Percentiles rank a stretch among this genome's conserved stretches.
phyloP scores from a whole-genome alignment of 2,329 filamentous ascomycete species.

The Sporothrix curviconia region DNA sequence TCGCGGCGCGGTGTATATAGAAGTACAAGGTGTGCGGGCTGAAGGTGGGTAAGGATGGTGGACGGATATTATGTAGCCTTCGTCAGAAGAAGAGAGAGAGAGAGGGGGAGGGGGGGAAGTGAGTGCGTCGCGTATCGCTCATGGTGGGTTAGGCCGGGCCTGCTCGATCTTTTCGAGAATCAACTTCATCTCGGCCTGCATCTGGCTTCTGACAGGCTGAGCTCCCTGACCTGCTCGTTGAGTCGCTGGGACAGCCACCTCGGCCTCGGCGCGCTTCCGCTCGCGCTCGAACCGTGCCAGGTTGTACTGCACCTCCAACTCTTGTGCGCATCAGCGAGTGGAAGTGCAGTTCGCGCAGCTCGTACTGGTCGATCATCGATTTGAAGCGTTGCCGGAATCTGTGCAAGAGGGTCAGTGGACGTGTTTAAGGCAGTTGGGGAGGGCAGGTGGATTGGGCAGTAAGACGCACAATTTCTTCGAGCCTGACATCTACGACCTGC shows the following conservation, averaged over 20 bases:
- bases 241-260: conserved; percentile 76
- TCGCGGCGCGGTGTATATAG: too few relatives aligned
- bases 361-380: conserved; percentile 93
- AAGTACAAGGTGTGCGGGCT: too few relatives aligned
- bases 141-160: conserved; percentile 53
- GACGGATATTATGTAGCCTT: too few relatives aligned
- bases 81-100: not conserved
- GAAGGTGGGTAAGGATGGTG: too few relatives aligned
- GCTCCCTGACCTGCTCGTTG: conserved; percentile 86
- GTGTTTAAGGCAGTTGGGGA: not conserved
- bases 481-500: conserved; percentile 74
- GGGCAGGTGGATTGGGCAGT: not conserved
- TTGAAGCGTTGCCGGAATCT: conserved; percentile 85
- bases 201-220: conserved; percentile 89
- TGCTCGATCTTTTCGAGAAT: conserved; percentile 99
- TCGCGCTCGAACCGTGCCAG: conserved; percentile 84
- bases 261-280: conserved; percentile 78
- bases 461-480: conserved; percentile 75
- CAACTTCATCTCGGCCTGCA: conserved; percentile 91
- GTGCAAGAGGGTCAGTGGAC: conserved; percentile 20
- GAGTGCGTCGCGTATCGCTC: not conserved
- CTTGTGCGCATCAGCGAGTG: conserved; percentile 86
- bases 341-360: conserved; percentile 90
- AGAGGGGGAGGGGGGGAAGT: not conserved
- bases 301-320: conserved; percentile 90